Evolutionary conservation across 1,284 basidiomycete species (phyloP).

Genomic region (Stygiomarasmius scandens): DNA sequence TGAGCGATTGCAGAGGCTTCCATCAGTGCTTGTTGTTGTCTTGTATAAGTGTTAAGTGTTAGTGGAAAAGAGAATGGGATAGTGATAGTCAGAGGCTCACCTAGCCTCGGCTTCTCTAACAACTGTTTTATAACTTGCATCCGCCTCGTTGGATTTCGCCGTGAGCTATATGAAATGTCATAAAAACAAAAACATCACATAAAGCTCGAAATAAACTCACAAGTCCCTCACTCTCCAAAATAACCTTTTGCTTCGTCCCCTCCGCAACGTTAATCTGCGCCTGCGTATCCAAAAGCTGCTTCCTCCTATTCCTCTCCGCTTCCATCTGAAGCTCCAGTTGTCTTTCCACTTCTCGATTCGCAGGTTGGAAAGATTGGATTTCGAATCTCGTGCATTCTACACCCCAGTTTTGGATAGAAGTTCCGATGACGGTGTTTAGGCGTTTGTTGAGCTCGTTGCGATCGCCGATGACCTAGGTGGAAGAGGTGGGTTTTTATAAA

Average conservation of each 20-base stretch:
- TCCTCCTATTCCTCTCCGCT: conserved; percentile 54
- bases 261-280: conserved; percentile 58
- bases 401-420: conserved; percentile 53
- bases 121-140: conserved; percentile 46
- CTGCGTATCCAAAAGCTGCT: conserved; percentile 58
- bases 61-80: background rate
- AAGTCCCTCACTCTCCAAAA: conserved; percentile 53
- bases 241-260: conserved; percentile 54
- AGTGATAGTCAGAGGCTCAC: conserved; percentile 17
- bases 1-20: conserved; percentile 49
- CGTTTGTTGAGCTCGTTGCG: conserved; percentile 52
- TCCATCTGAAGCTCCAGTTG: conserved; percentile 62
- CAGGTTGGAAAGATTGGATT: conserved; percentile 54
- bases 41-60: conserved; percentile 15
- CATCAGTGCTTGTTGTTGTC: conserved; percentile 48
- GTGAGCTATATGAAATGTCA: conserved; percentile 32
- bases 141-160: conserved; percentile 48
- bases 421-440: conserved; percentile 49
- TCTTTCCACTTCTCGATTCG: conserved; percentile 54
- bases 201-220: conserved; percentile 23
- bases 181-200: background rate
- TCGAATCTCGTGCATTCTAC: conserved; percentile 58
- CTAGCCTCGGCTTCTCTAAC: conserved; percentile 46
- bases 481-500: too few species aligned
- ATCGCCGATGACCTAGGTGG: conserved; percentile 47